Evolutionary conservation across 257 asterid genomes (phyloP), one percentile per base, ranked within the genome.

Genomic region (Solanum pinnatisectum): DNA sequence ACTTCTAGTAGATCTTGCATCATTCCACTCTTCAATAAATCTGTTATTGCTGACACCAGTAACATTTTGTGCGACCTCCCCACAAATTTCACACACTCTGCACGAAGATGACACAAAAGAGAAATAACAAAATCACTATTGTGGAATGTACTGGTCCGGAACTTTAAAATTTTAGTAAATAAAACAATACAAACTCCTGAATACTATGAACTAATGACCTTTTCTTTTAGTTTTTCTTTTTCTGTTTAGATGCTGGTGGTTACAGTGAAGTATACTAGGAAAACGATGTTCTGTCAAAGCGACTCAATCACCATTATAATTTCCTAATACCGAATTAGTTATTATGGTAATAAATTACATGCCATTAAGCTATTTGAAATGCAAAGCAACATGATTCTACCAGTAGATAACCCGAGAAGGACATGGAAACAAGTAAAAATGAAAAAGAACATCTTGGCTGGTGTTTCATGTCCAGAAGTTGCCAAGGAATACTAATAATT

Each of bases 61-160:
- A 39, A 96, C 87, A 85, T 94, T 94, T 88, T 89, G 90, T 27
- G 95, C 99, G 14, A 88, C 89, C 90, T 91, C 91, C 16, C 98
- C 94, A 49, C 99, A 96, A 87, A 96, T 95, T 92, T 96, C 99
- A 65, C 99, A 96, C 84, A 92, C 83, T 91, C 99, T 96, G 94
- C 93, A 89, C 4, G 10, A 40, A 46, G 68, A 81, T 46, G 27
- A 2, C 8, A 30, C 15, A 30, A 30, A 5, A 30, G 68, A 81
- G 42, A 46, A 30, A 16, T 10, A 18, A 46, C 40, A 49, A 23
- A 79, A 6, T 71, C 74, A 84, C 18, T 14, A 9, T 3, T 9
- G 23, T n/a, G 16, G 78, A 84, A 84, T n/a, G 63, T 81, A 3
- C 39, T 25, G 15, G 37, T 25, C 23, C 11, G 5, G 63, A 42